Conservation (phyloP, 2,329 filamentous ascomycete genomes). For the Sclerotinia sclerotiorum region DNA sequence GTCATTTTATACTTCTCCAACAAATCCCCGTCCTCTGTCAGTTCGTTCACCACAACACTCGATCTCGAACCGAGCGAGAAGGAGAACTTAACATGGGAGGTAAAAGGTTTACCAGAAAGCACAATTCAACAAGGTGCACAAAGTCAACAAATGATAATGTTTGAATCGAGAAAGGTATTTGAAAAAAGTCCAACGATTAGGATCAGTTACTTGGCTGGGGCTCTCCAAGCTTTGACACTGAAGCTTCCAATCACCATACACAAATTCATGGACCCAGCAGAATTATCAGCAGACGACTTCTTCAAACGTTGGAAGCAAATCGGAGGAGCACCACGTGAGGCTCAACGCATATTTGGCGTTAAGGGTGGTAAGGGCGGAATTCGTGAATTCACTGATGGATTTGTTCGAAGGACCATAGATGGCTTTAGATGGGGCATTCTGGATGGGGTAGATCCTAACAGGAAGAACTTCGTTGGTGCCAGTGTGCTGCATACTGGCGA, state of each 20-base stretch:
- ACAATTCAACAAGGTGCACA: constrained; percentile 73
- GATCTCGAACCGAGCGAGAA: constrained; percentile 73
- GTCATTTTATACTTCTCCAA: constrained; percentile 96
- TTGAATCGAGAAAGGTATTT: constrained; percentile 82
- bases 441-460: constrained; percentile 83
- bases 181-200: constrained; percentile 84
- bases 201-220: constrained; percentile 90
- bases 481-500: constrained; percentile 80
- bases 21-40: constrained; percentile 81
- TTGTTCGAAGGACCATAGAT: constrained; percentile 70
- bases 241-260: constrained; percentile 86
- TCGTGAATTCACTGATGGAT: constrained; percentile 66
- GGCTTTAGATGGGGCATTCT: constrained; percentile 90
- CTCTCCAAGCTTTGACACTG: constrained; percentile 86
- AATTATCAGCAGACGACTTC: constrained; percentile 86
- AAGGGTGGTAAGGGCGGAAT: constrained; percentile 53
- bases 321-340: constrained; percentile 80
- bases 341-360: constrained; percentile 80
- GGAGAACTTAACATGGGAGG: constrained; percentile 73
- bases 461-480: constrained; percentile 89
- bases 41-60: constrained; percentile 90
- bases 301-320: constrained; percentile 99
- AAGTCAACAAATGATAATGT: constrained; percentile 91
- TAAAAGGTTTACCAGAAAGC: constrained; percentile 85
- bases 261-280: constrained; percentile 95